These are phyloP conservation scores for Candida sanyaensis DNA, from an alignment of 1,139 yeast species.

Conservation along the genomic window DNA sequence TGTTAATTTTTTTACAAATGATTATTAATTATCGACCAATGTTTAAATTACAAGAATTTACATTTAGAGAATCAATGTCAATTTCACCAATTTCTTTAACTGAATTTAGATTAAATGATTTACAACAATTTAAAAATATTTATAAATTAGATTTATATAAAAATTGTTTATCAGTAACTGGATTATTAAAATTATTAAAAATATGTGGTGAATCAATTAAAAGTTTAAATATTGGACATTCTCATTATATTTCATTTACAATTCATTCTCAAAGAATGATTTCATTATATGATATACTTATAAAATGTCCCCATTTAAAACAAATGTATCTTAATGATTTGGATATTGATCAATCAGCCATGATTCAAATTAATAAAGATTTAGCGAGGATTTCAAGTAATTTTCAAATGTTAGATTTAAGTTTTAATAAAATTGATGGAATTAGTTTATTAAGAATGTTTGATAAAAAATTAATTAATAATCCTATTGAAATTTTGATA, in stretches of 20 bases:
- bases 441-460: conserved; percentile 40
- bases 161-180: conserved; percentile 32
- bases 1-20: conserved; percentile 31
- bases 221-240: conserved; percentile 32
- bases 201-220: conserved; percentile 19
- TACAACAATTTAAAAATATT: conserved; percentile 27
- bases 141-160: conserved; percentile 36
- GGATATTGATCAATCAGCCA: conserved; percentile 39
- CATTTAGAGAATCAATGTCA: conserved; percentile 30
- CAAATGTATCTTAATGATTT: conserved; percentile 34
- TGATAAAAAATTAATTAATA: conserved; percentile 10
- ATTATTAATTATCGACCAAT: conserved; percentile 31
- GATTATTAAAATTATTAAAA: conserved; percentile 30
- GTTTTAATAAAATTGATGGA: conserved; percentile 43
- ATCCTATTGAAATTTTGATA: conserved; percentile 23
- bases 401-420: conserved; percentile 33
- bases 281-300: conserved; percentile 24
- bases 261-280: conserved; percentile 22
- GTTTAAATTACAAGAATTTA: conserved; percentile 27
- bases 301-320: conserved; percentile 24
- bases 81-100: conserved; percentile 21
- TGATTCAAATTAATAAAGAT: conserved; percentile 32
- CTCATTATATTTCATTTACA: conserved; percentile 25
- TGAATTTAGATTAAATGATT: conserved; percentile 26
- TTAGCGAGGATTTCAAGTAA: conserved; percentile 12